Percentiles rank a stretch among this genome's conserved stretches.
These are phyloP conservation scores for Datura wrightii DNA, from an alignment of 257 asterid genomes.

Conservation along the genomic window DNA sequence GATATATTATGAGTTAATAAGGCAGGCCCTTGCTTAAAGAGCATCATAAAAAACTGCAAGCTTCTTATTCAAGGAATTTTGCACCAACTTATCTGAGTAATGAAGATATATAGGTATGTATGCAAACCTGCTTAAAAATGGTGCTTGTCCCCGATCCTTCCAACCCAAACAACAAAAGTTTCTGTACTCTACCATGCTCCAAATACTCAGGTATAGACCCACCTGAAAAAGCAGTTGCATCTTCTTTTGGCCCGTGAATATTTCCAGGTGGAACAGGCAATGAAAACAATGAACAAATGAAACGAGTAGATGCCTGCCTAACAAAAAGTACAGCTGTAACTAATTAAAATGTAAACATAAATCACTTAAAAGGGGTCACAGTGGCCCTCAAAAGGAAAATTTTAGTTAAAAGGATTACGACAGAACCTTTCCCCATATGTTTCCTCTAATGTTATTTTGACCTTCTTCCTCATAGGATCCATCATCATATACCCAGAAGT, in stretches of 20 bases:
- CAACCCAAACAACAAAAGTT: conserved; percentile 71
- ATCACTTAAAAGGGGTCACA: neutral
- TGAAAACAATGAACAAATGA: conserved; percentile 66
- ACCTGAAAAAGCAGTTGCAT: conserved; percentile 42
- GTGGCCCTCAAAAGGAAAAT: conserved; percentile 30
- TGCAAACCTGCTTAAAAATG: conserved; percentile 72
- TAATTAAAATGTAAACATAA: conserved; percentile 38
- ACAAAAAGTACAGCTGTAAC: conserved; percentile 53
- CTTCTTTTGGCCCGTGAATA: conserved; percentile 46
- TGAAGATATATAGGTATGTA: neutral
- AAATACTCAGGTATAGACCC: conserved; percentile 44
- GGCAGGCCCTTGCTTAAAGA: neutral
- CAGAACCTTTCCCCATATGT: conserved; percentile 83
- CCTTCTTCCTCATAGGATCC: conserved; percentile 93
- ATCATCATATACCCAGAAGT: conserved; percentile 86
- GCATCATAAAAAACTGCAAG: neutral
- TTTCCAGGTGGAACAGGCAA: conserved; percentile 67
- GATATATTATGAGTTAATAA: neutral
- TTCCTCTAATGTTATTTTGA: conserved; percentile 76
- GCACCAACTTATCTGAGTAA: neutral
- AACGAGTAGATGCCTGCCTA: conserved; percentile 77
- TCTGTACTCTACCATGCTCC: conserved; percentile 55
- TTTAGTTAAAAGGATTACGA: conserved; percentile 35
- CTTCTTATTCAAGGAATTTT: conserved; percentile 7
- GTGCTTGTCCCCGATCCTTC: conserved; percentile 75